These are phyloP conservation scores for Agaricus subrufescens DNA, from an alignment of 768 basidiomycete genomes.

Conservation along the genomic window DNA sequence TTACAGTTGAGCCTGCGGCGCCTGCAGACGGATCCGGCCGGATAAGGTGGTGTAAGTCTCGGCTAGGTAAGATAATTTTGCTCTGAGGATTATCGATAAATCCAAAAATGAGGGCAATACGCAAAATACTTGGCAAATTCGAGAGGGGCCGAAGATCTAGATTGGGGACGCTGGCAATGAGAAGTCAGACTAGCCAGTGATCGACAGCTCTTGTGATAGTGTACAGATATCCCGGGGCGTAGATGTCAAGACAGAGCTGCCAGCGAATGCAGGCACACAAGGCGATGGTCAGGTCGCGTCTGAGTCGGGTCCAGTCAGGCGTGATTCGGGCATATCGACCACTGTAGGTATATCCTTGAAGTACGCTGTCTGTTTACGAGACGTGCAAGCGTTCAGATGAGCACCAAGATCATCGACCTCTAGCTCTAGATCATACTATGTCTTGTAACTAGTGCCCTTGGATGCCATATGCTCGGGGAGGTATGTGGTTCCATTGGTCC, in stretches of 20 bases:
- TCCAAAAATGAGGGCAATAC: conserved; percentile 41
- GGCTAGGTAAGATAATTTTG: conserved; percentile 40
- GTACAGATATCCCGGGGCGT: background rate
- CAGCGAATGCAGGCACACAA: conserved; percentile 1
- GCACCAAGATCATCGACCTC: conserved; percentile 98
- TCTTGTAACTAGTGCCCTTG: conserved; percentile 88
- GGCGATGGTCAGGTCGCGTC: background rate
- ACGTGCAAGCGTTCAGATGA: conserved; percentile 97
- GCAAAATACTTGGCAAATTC: conserved; percentile 23
- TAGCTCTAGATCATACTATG: conserved; percentile 87
- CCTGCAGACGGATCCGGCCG: conserved; percentile 32
- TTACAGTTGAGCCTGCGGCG: conserved; percentile 14
- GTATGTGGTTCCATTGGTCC: conserved; percentile 94
- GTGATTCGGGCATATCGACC: conserved; percentile 63
- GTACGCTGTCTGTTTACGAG: conserved; percentile 98
- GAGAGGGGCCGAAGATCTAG: conserved; percentile 3
- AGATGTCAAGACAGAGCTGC: background rate
- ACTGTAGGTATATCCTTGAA: conserved; percentile 90
- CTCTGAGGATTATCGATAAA: conserved; percentile 33
- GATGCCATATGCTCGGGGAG: conserved; percentile 99
- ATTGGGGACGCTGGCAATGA: background rate
- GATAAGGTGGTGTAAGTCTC: conserved; percentile 59
- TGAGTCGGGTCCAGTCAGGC: background rate
- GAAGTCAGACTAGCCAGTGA: background rate
- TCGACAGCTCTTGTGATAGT: background rate